These are phyloP conservation scores for Fusarium sp. DNA, from an alignment of 2,329 filamentous ascomycete genomes.

Conservation along the genomic window DNA sequence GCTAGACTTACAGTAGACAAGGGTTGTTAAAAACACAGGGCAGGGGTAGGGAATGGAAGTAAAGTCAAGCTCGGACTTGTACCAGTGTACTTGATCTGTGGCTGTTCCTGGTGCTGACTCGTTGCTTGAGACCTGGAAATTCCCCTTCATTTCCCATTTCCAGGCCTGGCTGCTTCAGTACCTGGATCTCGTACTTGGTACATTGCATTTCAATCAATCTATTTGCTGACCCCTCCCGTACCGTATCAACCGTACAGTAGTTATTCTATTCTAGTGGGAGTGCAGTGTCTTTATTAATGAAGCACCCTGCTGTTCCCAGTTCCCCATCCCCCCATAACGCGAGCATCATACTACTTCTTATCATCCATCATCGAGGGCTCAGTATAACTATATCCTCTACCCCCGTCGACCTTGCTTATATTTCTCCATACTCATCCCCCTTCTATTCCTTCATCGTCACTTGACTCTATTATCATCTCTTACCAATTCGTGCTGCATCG, in stretches of 20 bases:
- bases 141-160: conserved; percentile 44
- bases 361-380: conserved; percentile 13
- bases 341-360: conserved; percentile 38
- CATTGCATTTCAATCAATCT: conserved; percentile 34
- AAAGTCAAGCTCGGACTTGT: conserved; percentile 5
- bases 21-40: conserved; percentile 9
- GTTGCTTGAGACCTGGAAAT: conserved; percentile 28
- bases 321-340: conserved; percentile 20
- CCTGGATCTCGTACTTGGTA: conserved; percentile 42
- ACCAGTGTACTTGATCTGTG: conserved; percentile 37
- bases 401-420: conserved; percentile 16
- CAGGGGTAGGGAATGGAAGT: background rate
- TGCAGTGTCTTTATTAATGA: conserved; percentile 43
- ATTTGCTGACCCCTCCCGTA: conserved; percentile 46
- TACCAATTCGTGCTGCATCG: conserved; percentile 15
- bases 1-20: conserved; percentile 18
- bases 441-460: conserved; percentile 12
- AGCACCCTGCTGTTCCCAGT: conserved; percentile 36
- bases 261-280: conserved; percentile 17
- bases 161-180: conserved; percentile 19
- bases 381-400: conserved; percentile 33
- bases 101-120: conserved; percentile 39
- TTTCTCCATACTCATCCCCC: conserved; percentile 9
- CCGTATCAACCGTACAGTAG: conserved; percentile 10
- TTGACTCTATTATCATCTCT: background rate